Conservation (phyloP, 495 filamentous ascomycete genomes). For the Neurospora hispaniola region DNA sequence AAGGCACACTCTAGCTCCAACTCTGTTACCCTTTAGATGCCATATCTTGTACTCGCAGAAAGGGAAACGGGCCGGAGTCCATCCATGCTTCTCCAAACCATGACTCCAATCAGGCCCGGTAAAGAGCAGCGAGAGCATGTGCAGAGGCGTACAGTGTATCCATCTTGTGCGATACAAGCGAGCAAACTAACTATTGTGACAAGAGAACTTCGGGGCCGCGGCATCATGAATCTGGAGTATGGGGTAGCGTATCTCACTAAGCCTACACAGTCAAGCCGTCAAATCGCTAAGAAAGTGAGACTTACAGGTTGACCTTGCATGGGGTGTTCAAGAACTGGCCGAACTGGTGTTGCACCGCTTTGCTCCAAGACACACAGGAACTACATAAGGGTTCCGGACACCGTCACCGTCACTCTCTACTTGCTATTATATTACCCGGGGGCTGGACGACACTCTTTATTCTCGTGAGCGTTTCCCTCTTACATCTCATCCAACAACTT, state of each 20-base stretch:
- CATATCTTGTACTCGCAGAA: neutral
- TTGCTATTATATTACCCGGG: neutral
- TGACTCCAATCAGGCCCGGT: slow-evolving; percentile 2
- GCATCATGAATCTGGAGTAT: neutral
- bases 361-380: neutral
- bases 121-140: neutral
- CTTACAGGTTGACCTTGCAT: neutral
- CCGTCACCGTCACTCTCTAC: neutral
- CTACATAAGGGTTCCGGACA: neutral
- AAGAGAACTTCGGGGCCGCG: neutral
- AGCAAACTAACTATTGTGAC: neutral
- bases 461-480: neutral
- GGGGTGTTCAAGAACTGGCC: neutral
- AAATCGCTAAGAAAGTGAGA: neutral
- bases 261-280: neutral
- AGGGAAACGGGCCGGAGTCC: slow-evolving; percentile 5
- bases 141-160: neutral
- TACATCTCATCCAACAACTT: neutral
- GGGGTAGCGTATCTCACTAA: neutral
- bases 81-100: neutral
- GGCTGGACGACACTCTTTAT: neutral
- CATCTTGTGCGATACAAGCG: neutral
- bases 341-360: neutral
- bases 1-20: slow-evolving; percentile 1
- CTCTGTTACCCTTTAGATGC: neutral